A percentile compares a stretch with the other conserved stretches of the same genome.
These are phyloP conservation scores for Monosporascus ibericus DNA, from an alignment of 2,329 filamentous ascomycete genomes.

Conservation along the genomic window DNA sequence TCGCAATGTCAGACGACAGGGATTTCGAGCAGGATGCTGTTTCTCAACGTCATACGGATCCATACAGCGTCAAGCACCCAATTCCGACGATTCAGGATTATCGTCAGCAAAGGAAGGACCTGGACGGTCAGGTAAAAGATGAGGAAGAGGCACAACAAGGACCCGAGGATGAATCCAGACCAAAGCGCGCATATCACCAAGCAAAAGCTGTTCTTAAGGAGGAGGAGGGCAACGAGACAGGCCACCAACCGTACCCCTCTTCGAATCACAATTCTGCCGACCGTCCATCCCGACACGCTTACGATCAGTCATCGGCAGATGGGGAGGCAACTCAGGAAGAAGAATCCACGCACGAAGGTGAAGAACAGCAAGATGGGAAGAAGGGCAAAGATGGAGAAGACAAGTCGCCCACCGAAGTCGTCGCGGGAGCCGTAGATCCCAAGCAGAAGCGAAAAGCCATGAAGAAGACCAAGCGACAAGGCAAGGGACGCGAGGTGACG, in stretches of 20 bases:
- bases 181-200: conserved; percentile 28
- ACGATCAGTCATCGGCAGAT: conserved; percentile 9
- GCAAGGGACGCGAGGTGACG: conserved; percentile 57
- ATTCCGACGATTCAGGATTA: conserved; percentile 44
- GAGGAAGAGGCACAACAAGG: conserved; percentile 26
- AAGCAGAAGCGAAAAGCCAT: conserved; percentile 43
- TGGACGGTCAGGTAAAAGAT: conserved; percentile 33
- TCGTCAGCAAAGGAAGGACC: conserved; percentile 37
- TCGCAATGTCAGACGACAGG: conserved; percentile 11
- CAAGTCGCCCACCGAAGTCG: conserved; percentile 29
- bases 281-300: conserved; percentile 4
- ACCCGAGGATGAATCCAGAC: conserved; percentile 28
- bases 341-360: conserved; percentile 1
- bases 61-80: conserved; percentile 20
- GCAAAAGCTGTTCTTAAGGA: conserved; percentile 30
- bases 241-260: conserved; percentile 30
- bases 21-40: conserved; percentile 11
- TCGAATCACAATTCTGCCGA: conserved; percentile 27
- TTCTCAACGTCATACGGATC: conserved; percentile 13
- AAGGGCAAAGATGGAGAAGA: conserved; percentile 12
- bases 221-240: conserved; percentile 21
- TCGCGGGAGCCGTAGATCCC: conserved; percentile 33
- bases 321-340: conserved; percentile 10
- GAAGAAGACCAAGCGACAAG: conserved; percentile 37
- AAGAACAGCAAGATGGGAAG: conserved; percentile 1